These are phyloP conservation scores for Fragaria vesca DNA, from an alignment of 306 rosid genomes.

Conservation along the genomic window DNA sequence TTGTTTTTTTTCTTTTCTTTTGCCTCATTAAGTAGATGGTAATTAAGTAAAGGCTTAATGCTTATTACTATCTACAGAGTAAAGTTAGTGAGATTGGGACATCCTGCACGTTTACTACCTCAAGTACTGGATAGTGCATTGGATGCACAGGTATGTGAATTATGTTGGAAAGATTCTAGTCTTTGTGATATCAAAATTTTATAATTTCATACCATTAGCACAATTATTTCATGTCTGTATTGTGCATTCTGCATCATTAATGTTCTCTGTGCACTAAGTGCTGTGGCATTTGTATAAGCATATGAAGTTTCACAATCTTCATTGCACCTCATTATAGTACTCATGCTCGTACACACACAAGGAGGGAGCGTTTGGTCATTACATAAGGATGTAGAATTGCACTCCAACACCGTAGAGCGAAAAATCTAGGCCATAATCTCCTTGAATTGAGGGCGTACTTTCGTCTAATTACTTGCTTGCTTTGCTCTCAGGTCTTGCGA, in stretches of 20 bases:
- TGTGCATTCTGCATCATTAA: background rate
- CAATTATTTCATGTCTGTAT: background rate
- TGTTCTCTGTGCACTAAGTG: background rate
- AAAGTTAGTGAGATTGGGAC: slow-evolving; percentile 95
- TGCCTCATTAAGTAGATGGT: slow-evolving; percentile 22
- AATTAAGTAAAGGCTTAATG: slow-evolving; percentile 15
- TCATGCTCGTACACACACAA: background rate
- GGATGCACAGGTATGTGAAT: slow-evolving; percentile 79
- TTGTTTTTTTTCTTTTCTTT: background rate
- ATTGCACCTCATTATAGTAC: background rate
- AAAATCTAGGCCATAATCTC: background rate
- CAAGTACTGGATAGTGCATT: slow-evolving; percentile 96
- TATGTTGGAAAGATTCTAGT: background rate
- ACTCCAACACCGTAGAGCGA: background rate
- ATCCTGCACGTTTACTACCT: slow-evolving; percentile 97
- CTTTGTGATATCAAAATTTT: slow-evolving; percentile 1
- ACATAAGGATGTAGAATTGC: background rate
- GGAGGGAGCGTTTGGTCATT: background rate
- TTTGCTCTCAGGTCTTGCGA: slow-evolving; percentile 69
- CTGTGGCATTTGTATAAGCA: background rate
- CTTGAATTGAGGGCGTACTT: background rate
- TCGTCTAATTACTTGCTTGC: background rate
- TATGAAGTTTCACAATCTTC: background rate
- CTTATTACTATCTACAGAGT: slow-evolving; percentile 50
- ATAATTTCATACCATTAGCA: slow-evolving; percentile 3